These are phyloP conservation scores for Cutaneotrichosporon daszewskae DNA, from an alignment of 1,284 basidiomycete species.

Conservation along the genomic window DNA sequence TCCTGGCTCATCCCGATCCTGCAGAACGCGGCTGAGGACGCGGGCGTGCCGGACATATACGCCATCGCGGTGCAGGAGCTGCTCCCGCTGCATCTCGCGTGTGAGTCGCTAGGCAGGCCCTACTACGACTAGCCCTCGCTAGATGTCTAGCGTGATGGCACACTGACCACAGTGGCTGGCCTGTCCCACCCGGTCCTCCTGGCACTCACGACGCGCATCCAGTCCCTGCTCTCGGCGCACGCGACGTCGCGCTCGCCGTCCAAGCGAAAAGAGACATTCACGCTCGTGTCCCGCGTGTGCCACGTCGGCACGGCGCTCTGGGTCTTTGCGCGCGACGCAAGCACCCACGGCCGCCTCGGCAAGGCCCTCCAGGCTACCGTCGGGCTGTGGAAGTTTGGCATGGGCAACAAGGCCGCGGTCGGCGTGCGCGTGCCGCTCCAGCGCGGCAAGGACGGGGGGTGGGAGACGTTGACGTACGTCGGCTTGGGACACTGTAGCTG, in stretches of 20 bases:
- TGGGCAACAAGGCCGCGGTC: constrained; percentile 96
- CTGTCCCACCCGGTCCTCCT: constrained; percentile 30
- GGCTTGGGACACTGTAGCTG: not conserved
- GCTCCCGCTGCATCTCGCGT: constrained; percentile 52
- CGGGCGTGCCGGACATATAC: constrained; percentile 64
- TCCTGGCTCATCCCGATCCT: constrained; percentile 47
- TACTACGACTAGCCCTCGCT: too few relatives aligned
- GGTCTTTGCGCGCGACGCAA: constrained; percentile 42
- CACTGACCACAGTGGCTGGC: constrained; percentile 32
- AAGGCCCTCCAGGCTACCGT: constrained; percentile 26
- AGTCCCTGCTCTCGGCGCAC: constrained; percentile 40
- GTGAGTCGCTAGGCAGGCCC: constrained; percentile 30
- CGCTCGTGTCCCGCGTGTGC: constrained; percentile 32
- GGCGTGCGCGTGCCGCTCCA: constrained; percentile 73
- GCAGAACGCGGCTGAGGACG: constrained; percentile 24
- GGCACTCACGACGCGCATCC: constrained; percentile 36
- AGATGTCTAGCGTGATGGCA: not conserved
- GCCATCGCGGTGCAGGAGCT: constrained; percentile 96
- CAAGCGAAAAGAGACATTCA: constrained; percentile 29
- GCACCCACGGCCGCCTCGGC: constrained; percentile 30
- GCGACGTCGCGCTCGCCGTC: constrained; percentile 32
- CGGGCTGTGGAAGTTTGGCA: constrained; percentile 51
- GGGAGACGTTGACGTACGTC: constrained; percentile 76
- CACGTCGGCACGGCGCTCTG: constrained; percentile 45
- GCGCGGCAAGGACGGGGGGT: constrained; percentile 52